These are phyloP conservation scores for Cucumis hystrix DNA, from an alignment of 306 rosid species.

Conservation along the genomic window DNA sequence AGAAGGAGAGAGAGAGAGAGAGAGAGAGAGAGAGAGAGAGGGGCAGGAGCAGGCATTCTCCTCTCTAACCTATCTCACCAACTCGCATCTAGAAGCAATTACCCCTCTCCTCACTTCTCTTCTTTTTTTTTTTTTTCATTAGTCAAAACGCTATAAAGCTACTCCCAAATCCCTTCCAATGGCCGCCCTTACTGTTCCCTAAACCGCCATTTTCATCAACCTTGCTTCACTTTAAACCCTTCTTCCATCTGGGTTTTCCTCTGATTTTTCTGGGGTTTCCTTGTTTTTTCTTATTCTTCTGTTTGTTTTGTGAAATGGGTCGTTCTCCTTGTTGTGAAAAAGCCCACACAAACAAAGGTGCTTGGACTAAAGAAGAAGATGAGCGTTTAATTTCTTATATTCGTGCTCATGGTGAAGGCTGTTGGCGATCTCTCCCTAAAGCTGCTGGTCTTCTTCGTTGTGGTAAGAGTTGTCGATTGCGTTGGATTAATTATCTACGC, in stretches of 20 bases:
- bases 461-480: constrained; percentile 90
- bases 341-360: constrained; percentile 97
- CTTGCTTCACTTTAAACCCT: neutral
- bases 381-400: constrained; percentile 79
- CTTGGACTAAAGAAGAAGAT: constrained; percentile 98
- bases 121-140: neutral
- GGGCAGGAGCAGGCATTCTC: constrained; percentile 42
- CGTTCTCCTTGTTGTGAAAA: constrained; percentile 96
- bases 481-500: constrained; percentile 95
- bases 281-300: neutral
- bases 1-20: neutral
- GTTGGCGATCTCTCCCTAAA: constrained; percentile 96
- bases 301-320: constrained; percentile 32
- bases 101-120: neutral
- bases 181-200: constrained; percentile 35
- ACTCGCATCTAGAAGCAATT: constrained; percentile 96
- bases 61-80: constrained; percentile 92
- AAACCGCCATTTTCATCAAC: constrained; percentile 15
- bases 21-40: neutral
- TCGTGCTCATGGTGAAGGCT: constrained; percentile 88
- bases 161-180: constrained; percentile 23
- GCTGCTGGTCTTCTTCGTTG: constrained; percentile 97
- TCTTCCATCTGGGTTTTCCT: too few relatives aligned
- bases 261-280: neutral
- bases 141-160: constrained; percentile 80